phyloP scores from a whole-genome alignment of 768 basidiomycete genomes.

The Russula dissimulans region DNA sequence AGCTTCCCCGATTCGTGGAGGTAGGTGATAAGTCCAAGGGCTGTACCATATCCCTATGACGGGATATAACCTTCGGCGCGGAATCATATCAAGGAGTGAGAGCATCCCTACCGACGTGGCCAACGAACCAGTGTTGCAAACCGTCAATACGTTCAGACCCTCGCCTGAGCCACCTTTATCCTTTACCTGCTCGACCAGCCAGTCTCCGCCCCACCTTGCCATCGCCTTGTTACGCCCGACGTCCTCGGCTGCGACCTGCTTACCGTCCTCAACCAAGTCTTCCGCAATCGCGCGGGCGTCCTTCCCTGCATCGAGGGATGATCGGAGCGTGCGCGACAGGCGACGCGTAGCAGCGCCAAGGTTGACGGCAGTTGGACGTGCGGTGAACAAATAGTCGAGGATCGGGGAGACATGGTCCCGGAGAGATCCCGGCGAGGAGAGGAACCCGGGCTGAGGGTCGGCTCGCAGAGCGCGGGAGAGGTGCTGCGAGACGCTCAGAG shows the following conservation, averaged over 20 bases:
- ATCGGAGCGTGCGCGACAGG: slow-evolving; percentile 43
- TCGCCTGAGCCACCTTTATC: slow-evolving; percentile 32
- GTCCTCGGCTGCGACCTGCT: slow-evolving; percentile 76
- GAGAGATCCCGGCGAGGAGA: slow-evolving; percentile 45
- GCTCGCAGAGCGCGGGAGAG: slow-evolving; percentile 45
- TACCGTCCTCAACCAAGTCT: slow-evolving; percentile 61
- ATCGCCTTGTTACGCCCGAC: slow-evolving; percentile 79
- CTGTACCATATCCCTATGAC: slow-evolving; percentile 88
- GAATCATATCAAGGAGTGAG: not conserved
- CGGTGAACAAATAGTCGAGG: slow-evolving; percentile 68
- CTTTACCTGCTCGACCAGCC: slow-evolving; percentile 55
- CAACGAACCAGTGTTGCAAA: slow-evolving; percentile 95
- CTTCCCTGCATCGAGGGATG: slow-evolving; percentile 30
- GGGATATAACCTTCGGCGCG: not conserved
- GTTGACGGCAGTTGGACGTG: slow-evolving; percentile 96
- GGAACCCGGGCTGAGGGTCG: slow-evolving; percentile 42
- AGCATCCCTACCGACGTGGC: slow-evolving; percentile 73
- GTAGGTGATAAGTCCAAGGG: slow-evolving; percentile 86
- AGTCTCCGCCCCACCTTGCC: slow-evolving; percentile 77
- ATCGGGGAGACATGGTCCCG: slow-evolving; percentile 45
- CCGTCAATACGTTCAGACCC: slow-evolving; percentile 75
- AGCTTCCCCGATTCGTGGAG: slow-evolving; percentile 73
- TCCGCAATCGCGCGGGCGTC: slow-evolving; percentile 38
- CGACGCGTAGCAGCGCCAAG: slow-evolving; percentile 78
- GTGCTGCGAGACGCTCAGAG: slow-evolving; percentile 63